A percentile compares a stretch with the other conserved stretches of the same genome.
These are phyloP conservation scores for Lotmaria passim DNA, from an alignment of 208 protist species.

Conservation along the genomic window DNA sequence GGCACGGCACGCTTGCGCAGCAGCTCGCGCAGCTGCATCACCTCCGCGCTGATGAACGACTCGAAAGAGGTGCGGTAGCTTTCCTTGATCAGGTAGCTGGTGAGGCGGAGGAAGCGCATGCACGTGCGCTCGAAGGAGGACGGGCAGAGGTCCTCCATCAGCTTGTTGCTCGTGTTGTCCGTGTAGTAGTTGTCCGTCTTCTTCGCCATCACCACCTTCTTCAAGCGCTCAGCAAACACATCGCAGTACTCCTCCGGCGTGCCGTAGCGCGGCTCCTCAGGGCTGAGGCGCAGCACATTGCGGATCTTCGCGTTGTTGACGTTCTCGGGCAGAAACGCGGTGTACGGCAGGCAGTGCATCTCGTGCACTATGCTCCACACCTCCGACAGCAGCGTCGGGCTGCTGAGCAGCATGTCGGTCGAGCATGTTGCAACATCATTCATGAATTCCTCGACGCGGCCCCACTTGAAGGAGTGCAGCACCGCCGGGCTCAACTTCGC, in stretches of 20 bases:
- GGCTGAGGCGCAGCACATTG: constrained; percentile 12
- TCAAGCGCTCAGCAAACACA: constrained; percentile 28
- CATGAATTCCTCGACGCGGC: constrained; percentile 89
- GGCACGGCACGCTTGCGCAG: constrained; percentile 50
- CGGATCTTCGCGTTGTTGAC: constrained; percentile 51
- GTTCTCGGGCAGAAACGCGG: constrained; percentile 65
- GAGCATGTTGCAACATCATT: constrained; percentile 70
- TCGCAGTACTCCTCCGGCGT: constrained; percentile 47
- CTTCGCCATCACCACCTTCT: constrained; percentile 29
- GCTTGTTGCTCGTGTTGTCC: constrained; percentile 44
- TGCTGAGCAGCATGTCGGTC: constrained; percentile 78
- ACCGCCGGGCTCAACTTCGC: constrained; percentile 70
- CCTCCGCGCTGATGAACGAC: constrained; percentile 53
- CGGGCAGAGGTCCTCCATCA: constrained; percentile 74
- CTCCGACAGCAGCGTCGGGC: constrained; percentile 57
- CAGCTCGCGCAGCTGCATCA: constrained; percentile 56
- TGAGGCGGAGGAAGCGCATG: constrained; percentile 72
- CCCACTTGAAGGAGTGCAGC: constrained; percentile 84
- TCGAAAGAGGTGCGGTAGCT: constrained; percentile 46
- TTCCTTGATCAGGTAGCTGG: constrained; percentile 49
- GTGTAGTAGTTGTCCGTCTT: constrained; percentile 47
- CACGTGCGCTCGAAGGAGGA: constrained; percentile 83
- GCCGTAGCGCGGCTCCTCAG: constrained; percentile 14
- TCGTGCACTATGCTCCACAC: constrained; percentile 55
- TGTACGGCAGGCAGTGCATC: constrained; percentile 65